Base-by-base conservation (phyloP, 345 rosid genomes). In the Ceriops tagal region DNA sequence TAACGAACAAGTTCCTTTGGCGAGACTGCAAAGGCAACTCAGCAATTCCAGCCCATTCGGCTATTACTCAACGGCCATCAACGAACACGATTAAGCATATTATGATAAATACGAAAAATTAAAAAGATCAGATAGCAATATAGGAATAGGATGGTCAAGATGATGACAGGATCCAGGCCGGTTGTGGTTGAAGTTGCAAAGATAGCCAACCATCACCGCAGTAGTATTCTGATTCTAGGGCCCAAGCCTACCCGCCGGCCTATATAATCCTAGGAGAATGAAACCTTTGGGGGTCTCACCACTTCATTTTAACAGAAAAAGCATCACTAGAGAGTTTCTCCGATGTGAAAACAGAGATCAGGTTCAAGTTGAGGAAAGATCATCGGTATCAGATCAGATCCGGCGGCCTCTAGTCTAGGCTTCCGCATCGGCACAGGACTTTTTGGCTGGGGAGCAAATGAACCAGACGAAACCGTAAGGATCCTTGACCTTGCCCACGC, bases 391-490 rank as follows among this genome's bases (percentile, higher is more conserved):
- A 21, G 32, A 68, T 68, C 65, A 32, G 18, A 43, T 43, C 18
- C 16, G 49, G 49, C 49, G 80, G 71, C 60, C 51, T 57, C 67
- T 76, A 86, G n/a, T 15, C 49, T 43, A 43, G 49, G 84, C 89
- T 62, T 81, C 88, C 79, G 74, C 86, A 58, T 71, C 77, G 15
- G 39, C 73, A 22, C 8, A 46, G 15, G 35, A 49, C 76, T 77
- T 74, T 75, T 79, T 77, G 57, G 75, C 73, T 2, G 93, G 80
- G 55, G 89, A 65, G 69, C 79, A 76, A 61, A 95, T 75, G 68
- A 75, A 58, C 99, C 99, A 95, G 5, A 82, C 80, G 68, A 78
- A 81, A 3, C 99, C 98, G 35, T 84, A 90, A 0, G 98, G 96
- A 65, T 95, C 99, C 81, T 84, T 86, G 8, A 92, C 80, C 80